Base-by-base conservation (phyloP, 176 grass and related monocot genomes). In the Avena eriantha region DNA sequence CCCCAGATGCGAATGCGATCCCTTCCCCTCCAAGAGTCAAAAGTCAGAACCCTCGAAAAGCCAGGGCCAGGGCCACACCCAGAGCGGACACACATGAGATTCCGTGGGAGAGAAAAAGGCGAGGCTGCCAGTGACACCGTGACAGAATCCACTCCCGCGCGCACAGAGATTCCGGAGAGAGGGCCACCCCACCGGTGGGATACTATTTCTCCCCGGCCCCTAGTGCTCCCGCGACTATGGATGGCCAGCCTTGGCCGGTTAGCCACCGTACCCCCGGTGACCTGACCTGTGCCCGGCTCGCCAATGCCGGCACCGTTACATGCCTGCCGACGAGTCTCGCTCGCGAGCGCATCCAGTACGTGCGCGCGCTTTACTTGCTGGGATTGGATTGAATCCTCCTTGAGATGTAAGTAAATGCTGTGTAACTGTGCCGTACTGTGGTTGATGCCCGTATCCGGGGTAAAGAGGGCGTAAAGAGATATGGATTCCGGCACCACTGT, bases 191-290 rank as follows among this genome's bases (percentile, higher is more conserved):
- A 29, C 29, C 29, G 29, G 29, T 29, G 29, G 65, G 76, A 68
- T 84, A 90, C 89, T 87, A 67, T 90, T 64, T 69, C 3, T 11
- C 3, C 4, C 29, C 29, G 29, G 29, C 29, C 22, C 49, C 29
- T 82, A 77, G 81, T 91, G 90, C 90, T 88, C 82, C 86, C 7
- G 82, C 90, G 87, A 88, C 90, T 91, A 91, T 64, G 86, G 90
- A 77, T 77, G 86, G 82, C 66, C 85, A 73, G 41, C 80, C 60
- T 80, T 80, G 16, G 55, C 49, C 72, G 39, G 39, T 41, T 41
- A 5, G 39, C 39, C 39, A 29, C 36, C 35, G 5, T 4, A 4
- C 7, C 36, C 6, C 36, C 5, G 36, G 36, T 4, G 8, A 39
- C 23, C 45, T 21, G 63, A 11, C 69, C 58, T 71, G 66, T 43